phyloP scores from a whole-genome alignment of 129 eudicot species.

The Apium graveolens region DNA sequence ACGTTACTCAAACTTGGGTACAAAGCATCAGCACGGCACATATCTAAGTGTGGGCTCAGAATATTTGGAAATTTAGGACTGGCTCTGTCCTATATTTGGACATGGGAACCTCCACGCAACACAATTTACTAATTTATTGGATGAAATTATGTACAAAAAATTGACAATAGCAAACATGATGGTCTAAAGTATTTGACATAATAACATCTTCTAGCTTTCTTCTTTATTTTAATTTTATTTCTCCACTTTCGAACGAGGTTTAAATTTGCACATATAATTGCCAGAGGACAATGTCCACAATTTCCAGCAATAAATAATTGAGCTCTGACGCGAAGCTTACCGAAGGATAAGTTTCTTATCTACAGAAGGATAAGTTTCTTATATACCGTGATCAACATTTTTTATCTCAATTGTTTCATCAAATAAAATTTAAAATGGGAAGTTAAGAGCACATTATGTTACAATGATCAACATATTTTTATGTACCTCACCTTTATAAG shows the following conservation, averaged over 20 bases:
- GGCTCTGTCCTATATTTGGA: not conserved
- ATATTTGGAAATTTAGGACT: too few relatives aligned
- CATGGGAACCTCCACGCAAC: not conserved
- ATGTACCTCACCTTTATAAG: conserved; percentile 67
- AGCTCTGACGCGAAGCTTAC: not conserved
- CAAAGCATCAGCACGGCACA: not conserved
- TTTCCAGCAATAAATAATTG: not conserved
- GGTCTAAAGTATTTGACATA: not conserved
- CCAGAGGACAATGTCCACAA: not conserved
- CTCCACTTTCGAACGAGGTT: not conserved
- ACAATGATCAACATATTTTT: not conserved
- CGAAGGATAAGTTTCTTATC: not conserved
- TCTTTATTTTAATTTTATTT: not conserved
- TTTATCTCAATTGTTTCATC: not conserved
- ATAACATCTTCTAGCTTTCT: not conserved
- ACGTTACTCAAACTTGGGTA: not conserved
- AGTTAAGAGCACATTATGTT: not conserved
- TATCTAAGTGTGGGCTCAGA: not conserved
- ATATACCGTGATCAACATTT: not conserved
- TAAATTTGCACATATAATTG: not conserved
- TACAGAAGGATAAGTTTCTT: not conserved
- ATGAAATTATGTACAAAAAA: too few relatives aligned
- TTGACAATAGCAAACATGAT: not conserved
- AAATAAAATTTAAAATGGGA: not conserved
- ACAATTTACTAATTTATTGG: too few relatives aligned